phyloP scores from a whole-genome alignment of 2,329 filamentous ascomycete species.

The Fusarium armeniacum region DNA sequence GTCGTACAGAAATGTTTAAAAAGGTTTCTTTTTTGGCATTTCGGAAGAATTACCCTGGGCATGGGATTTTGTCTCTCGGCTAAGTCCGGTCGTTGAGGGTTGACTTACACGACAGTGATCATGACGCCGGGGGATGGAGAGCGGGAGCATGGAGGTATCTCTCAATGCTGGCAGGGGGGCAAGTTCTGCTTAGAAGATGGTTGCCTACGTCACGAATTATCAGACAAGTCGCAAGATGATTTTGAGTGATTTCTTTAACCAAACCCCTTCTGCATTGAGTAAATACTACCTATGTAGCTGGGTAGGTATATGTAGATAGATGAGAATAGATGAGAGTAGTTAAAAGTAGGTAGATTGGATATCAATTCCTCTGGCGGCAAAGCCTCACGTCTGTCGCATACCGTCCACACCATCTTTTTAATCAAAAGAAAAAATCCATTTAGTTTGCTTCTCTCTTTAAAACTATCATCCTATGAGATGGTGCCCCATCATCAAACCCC shows the following conservation, averaged over 20 bases:
- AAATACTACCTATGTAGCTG: constrained; percentile 21
- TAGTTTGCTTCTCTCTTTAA: constrained; percentile 38
- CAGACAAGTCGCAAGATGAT: constrained; percentile 19
- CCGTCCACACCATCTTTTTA: constrained; percentile 39
- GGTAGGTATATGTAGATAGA: constrained; percentile 6
- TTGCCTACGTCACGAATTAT: constrained; percentile 31
- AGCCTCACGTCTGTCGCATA: constrained; percentile 29
- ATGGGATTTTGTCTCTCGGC: constrained; percentile 38
- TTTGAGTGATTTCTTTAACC: constrained; percentile 13
- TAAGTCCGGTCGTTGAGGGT: constrained; percentile 31
- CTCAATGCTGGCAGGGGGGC: constrained; percentile 12
- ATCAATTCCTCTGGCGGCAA: constrained; percentile 18
- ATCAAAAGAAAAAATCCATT: constrained; percentile 23
- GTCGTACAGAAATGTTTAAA: constrained; percentile 24
- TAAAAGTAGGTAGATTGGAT: constrained; percentile 19
- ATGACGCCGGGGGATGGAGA: constrained; percentile 15
- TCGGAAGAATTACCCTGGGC: constrained; percentile 23
- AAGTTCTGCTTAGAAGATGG: constrained; percentile 27
- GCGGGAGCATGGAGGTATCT: background rate
- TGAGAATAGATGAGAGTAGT: constrained; percentile 13
- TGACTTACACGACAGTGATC: constrained; percentile 36
- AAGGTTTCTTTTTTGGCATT: constrained; percentile 27
- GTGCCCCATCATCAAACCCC: constrained; percentile 60
- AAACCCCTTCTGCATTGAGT: constrained; percentile 33
- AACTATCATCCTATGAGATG: constrained; percentile 55